Percentiles rank a stretch among this genome's conserved stretches.
Conservation (phyloP, 139 green algal genomes). For the Chlamydomonas schloesseri region DNA sequence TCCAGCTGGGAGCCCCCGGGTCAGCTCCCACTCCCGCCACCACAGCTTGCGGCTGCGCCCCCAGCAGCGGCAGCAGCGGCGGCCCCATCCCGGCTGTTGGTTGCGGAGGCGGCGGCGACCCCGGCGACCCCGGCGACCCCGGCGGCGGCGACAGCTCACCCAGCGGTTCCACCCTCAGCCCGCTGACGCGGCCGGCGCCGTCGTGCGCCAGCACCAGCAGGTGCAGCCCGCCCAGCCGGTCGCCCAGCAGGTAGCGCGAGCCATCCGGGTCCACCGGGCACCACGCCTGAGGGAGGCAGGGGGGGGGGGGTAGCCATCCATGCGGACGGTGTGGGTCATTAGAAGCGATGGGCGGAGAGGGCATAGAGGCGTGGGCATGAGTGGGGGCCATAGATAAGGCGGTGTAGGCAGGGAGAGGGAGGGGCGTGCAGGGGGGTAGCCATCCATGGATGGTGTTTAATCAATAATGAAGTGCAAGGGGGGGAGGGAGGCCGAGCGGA, state of each 20-base stretch:
- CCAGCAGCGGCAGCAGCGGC: too few relatives aligned
- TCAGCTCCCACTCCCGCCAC: too few relatives aligned
- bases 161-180: conserved; percentile 87
- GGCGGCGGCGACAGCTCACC: conserved; percentile 49
- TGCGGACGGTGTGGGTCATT: too few relatives aligned
- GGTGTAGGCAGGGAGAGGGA: not conserved
- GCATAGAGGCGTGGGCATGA: not conserved
- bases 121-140: too few relatives aligned
- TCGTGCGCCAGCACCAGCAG: conserved; percentile 89
- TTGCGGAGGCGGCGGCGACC: too few relatives aligned
- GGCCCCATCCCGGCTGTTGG: too few relatives aligned
- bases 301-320: not conserved
- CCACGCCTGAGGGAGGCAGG: conserved; percentile 25
- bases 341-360: not conserved
- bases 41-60: too few relatives aligned
- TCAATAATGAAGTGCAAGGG: too few relatives aligned
- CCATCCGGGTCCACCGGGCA: conserved; percentile 82
- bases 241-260: conserved; percentile 89
- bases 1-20: too few relatives aligned
- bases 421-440: too few relatives aligned
- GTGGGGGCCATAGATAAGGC: not conserved
- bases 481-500: too few relatives aligned
- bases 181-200: conserved; percentile 63
- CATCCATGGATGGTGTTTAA: too few relatives aligned
- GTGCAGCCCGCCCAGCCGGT: conserved; percentile 83